These are phyloP conservation scores for Chenopodium berlandieri DNA, from an alignment of 148 eudicot species.

Conservation along the genomic window DNA sequence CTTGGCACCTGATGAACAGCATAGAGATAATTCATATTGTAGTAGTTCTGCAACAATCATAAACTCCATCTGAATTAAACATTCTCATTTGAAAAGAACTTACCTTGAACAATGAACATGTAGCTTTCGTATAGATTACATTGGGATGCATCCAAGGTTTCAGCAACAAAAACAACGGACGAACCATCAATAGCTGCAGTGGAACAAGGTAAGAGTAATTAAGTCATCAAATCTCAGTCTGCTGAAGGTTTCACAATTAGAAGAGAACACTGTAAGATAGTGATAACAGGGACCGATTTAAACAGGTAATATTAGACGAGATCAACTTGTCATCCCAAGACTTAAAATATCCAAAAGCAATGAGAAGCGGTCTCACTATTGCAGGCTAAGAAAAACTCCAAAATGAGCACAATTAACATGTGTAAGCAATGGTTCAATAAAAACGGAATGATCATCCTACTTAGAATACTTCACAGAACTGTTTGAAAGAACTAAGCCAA, in stretches of 20 bases:
- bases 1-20: slow-evolving; percentile 58
- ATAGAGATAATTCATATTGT: neutral
- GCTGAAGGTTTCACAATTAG: neutral
- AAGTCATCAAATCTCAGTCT: neutral
- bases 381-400: neutral
- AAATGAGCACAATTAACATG: neutral
- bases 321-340: neutral
- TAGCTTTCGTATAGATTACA: slow-evolving; percentile 56
- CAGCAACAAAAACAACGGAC: slow-evolving; percentile 66
- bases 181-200: slow-evolving; percentile 77
- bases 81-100: slow-evolving; percentile 10
- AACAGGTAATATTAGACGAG: neutral
- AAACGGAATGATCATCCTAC: neutral
- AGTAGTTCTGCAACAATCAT: neutral
- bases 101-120: slow-evolving; percentile 78
- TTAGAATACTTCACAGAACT: neutral
- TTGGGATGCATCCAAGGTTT: slow-evolving; percentile 26
- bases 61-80: neutral
- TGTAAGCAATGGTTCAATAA: neutral
- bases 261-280: neutral
- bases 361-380: neutral
- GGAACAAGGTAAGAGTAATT: slow-evolving; percentile 2
- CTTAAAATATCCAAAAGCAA: slow-evolving; percentile 2
- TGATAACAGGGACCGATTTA: neutral
- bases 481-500: neutral